phyloP scores from a whole-genome alignment of 2,329 filamentous ascomycete genomes.

The Xylaria sp. region DNA sequence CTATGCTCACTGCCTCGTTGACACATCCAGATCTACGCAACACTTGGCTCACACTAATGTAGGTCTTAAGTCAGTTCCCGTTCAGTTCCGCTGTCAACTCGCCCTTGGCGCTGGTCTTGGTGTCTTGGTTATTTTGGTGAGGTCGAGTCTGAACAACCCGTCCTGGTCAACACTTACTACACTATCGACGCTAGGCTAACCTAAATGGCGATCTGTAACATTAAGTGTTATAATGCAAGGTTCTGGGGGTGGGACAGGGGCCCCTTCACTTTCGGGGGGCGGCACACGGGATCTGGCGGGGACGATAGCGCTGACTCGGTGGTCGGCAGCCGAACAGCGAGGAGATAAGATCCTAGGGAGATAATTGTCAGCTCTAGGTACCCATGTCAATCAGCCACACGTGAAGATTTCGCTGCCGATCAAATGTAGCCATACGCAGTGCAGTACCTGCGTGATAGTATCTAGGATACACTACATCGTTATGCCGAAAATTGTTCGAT shows the following conservation, averaged over 20 bases:
- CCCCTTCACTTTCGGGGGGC: not conserved
- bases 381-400: not conserved
- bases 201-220: not conserved
- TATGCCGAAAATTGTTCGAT: not conserved
- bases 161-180: not conserved
- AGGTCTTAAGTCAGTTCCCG: not conserved
- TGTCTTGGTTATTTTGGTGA: not conserved
- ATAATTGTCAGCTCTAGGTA: conserved; percentile 16
- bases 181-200: not conserved
- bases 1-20: not conserved
- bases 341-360: not conserved
- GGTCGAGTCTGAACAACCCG: no score
- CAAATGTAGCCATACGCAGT: not conserved
- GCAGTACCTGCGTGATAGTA: no score
- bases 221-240: not conserved
- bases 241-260: not conserved
- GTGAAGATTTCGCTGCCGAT: not conserved
- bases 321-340: conserved; percentile 1
- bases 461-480: not conserved
- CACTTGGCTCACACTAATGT: not conserved
- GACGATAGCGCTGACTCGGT: not conserved
- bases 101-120: not conserved
- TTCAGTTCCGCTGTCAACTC: not conserved
- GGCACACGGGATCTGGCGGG: no score
- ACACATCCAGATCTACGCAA: not conserved